A percentile compares a stretch with the other conserved stretches of the same genome.
phyloP scores from a whole-genome alignment of 176 grass and related monocot genomes.

The Phyllostachys edulis region DNA sequence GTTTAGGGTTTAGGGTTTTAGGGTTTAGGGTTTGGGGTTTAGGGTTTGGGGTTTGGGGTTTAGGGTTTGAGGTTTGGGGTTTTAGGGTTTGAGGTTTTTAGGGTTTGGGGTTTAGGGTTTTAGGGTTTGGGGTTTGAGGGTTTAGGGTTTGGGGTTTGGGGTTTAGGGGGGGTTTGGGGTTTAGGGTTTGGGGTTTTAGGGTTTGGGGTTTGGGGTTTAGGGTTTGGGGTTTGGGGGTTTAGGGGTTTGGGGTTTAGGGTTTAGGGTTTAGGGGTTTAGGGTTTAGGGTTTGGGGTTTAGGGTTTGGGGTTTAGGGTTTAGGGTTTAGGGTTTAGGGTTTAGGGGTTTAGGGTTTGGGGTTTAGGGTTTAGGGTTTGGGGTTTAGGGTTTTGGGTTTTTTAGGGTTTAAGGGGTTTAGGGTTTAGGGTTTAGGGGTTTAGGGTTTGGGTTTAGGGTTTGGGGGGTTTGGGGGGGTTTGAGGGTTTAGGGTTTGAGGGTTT shows the following conservation, averaged over 20 bases:
- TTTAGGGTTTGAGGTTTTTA: background rate
- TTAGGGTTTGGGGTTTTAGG: background rate
- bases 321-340: too few relatives aligned
- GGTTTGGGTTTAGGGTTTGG: too few relatives aligned
- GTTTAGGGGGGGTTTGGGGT: background rate
- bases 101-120: background rate
- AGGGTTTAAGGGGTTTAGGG: too few relatives aligned
- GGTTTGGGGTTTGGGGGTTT: too few relatives aligned
- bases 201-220: background rate
- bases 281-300: background rate
- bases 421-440: background rate
- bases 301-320: background rate
- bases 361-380: too few relatives aligned
- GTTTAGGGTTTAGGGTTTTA: background rate
- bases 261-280: too few relatives aligned
- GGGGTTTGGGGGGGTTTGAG: background rate
- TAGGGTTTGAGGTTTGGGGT: background rate
- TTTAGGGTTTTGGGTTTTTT: too few relatives aligned
- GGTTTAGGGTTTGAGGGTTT: conserved; percentile 20
- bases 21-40: conserved; percentile 20
- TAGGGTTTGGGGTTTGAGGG: background rate
- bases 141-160: background rate
- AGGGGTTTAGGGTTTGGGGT: background rate
- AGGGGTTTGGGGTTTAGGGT: too few relatives aligned
- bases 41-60: background rate